Conservation (phyloP, 2,329 filamentous ascomycete genomes). For the Verticillium klebahnii region DNA sequence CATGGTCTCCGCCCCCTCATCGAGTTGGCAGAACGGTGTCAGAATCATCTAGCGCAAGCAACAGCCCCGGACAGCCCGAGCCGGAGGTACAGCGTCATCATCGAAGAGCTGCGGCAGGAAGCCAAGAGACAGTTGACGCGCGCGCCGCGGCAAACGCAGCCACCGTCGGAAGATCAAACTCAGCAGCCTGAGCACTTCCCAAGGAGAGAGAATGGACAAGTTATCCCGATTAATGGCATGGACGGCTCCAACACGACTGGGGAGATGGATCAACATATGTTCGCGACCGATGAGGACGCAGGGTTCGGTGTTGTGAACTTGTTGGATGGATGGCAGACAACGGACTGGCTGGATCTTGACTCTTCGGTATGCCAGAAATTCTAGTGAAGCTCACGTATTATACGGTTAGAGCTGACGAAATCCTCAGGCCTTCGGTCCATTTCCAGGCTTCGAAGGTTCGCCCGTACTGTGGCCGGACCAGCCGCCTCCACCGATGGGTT, state of each 20-base stretch:
- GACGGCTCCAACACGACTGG: not conserved
- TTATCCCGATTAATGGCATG: not conserved
- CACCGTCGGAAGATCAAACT: not conserved
- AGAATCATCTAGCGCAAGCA: conserved; percentile 35
- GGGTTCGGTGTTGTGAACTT: conserved; percentile 4
- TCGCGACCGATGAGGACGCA: not conserved
- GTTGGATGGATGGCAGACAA: conserved; percentile 22
- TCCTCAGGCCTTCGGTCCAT: not conserved
- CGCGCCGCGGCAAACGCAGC: not conserved
- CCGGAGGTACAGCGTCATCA: conserved; percentile 45
- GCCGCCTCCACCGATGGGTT: not conserved
- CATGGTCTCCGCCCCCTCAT: conserved; percentile 11
- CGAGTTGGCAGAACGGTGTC: conserved; percentile 33
- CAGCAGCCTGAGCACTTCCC: not conserved
- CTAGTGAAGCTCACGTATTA: not conserved
- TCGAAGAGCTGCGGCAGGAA: conserved; percentile 45
- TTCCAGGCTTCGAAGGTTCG: not conserved
- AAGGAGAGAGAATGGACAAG: not conserved
- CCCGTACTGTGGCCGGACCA: not conserved
- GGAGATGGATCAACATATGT: not conserved
- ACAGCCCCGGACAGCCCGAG: conserved; percentile 35
- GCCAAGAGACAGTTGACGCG: conserved; percentile 8
- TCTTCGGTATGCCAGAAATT: not conserved
- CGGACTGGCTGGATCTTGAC: conserved; percentile 21
- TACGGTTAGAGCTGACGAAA: not conserved